Evolutionary conservation across 805 yeast genomes (phyloP).

Genomic region (Candida nemodendra): DNA sequence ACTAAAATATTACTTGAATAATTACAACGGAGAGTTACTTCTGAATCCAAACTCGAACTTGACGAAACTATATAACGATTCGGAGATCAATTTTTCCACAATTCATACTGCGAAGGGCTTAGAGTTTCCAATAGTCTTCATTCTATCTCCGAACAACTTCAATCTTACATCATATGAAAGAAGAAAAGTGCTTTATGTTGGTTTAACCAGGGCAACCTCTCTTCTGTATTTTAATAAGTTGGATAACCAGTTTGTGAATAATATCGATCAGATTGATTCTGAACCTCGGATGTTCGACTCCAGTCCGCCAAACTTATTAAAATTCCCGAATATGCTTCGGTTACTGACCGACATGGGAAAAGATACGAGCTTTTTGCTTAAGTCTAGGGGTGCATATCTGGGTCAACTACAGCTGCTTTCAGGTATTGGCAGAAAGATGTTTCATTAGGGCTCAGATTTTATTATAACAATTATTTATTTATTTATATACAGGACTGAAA

Average conservation of each 20-base stretch:
- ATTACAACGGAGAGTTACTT: slow-evolving; percentile 37
- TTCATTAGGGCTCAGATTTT: slow-evolving; percentile 5
- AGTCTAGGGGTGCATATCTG: slow-evolving; percentile 4
- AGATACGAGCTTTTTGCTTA: slow-evolving; percentile 7
- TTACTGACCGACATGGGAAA: slow-evolving; percentile 18
- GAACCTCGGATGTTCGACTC: slow-evolving; percentile 7
- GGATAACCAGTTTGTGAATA: slow-evolving; percentile 17
- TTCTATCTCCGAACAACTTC: slow-evolving; percentile 32
- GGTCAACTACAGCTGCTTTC: slow-evolving; percentile 4
- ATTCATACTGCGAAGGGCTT: slow-evolving; percentile 75
- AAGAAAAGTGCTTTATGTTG: slow-evolving; percentile 57
- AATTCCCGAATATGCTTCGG: slow-evolving; percentile 9
- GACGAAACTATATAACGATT: slow-evolving; percentile 26
- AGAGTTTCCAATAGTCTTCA: slow-evolving; percentile 68
- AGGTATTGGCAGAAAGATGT: slow-evolving; percentile 6
- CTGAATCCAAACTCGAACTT: slow-evolving; percentile 18
- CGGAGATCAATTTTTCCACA: slow-evolving; percentile 56
- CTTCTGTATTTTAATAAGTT: slow-evolving; percentile 39
- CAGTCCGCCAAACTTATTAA: slow-evolving; percentile 10
- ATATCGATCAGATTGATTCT: slow-evolving; percentile 18
- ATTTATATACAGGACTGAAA: not conserved
- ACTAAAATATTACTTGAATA: slow-evolving; percentile 39
- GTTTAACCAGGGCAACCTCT: slow-evolving; percentile 59
- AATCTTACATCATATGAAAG: slow-evolving; percentile 26
- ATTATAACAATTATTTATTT: not conserved